Evolutionary conservation across 805 yeast genomes (phyloP).

Genomic region (Cyberlindnera americana): DNA sequence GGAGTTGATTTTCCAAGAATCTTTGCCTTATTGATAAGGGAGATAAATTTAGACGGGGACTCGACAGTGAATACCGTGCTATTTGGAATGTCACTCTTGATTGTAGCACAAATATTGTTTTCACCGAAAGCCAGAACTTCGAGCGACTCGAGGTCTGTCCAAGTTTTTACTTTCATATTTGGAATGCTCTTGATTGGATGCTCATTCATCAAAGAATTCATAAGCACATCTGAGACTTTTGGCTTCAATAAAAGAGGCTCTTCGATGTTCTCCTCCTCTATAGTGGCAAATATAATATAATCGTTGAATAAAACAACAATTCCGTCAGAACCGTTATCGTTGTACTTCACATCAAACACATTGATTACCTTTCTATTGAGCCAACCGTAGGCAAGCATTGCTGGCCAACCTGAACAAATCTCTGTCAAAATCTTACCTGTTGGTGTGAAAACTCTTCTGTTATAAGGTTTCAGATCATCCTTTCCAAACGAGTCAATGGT

Average conservation of each 20-base stretch:
- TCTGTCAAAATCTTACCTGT: constrained; percentile 87
- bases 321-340: constrained; percentile 36
- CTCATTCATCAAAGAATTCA: constrained; percentile 88
- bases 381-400: constrained; percentile 86
- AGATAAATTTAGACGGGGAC: constrained; percentile 42
- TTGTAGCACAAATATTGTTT: constrained; percentile 30
- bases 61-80: constrained; percentile 27
- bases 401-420: constrained; percentile 83
- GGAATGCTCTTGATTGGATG: constrained; percentile 73
- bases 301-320: constrained; percentile 81
- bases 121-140: constrained; percentile 41
- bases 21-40: constrained; percentile 62
- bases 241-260: constrained; percentile 37
- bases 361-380: constrained; percentile 80
- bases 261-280: constrained; percentile 30
- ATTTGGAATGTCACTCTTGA: constrained; percentile 19
- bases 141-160: constrained; percentile 61
- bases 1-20: constrained; percentile 77
- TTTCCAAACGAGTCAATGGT: constrained; percentile 82
- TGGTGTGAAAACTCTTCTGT: constrained; percentile 77
- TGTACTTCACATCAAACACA: constrained; percentile 48
- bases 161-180: constrained; percentile 58
- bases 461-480: constrained; percentile 46
- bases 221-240: constrained; percentile 70
- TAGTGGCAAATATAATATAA: constrained; percentile 59